phyloP scores from a whole-genome alignment of 1,139 yeast species.

The Pichia sp. region DNA sequence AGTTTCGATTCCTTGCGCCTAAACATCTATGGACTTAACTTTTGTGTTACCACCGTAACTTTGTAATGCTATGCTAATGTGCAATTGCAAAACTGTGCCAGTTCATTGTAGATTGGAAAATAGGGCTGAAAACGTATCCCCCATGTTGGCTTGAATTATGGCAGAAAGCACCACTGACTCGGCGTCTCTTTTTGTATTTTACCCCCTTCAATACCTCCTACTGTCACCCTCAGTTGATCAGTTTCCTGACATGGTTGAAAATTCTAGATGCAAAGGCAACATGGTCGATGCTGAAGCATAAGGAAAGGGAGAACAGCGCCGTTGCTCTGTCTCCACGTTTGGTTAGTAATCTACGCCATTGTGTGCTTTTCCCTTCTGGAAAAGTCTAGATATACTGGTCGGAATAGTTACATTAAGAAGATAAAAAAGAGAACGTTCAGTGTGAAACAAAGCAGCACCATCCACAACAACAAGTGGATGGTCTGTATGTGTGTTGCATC shows the following conservation, averaged over 20 bases:
- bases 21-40: too few species aligned
- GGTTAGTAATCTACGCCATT: not conserved
- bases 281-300: slow-evolving; percentile 1
- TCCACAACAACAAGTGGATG: not conserved
- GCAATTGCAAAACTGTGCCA: too few species aligned
- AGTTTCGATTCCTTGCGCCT: too few species aligned
- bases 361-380: not conserved
- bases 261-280: not conserved
- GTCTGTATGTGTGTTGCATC: not conserved
- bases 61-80: too few species aligned
- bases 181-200: too few species aligned
- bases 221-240: not conserved
- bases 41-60: too few species aligned
- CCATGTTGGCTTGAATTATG: too few species aligned
- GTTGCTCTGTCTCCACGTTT: too few species aligned
- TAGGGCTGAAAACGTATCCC: too few species aligned
- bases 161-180: too few species aligned
- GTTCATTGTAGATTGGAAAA: too few species aligned
- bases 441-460: not conserved
- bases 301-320: not conserved
- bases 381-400: not conserved
- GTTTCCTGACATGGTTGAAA: not conserved
- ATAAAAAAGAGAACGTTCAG: not conserved
- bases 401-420: not conserved
- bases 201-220: not conserved